These are phyloP conservation scores for Kodamaea sagamina DNA, from an alignment of 805 yeast species.

Conservation along the genomic window DNA sequence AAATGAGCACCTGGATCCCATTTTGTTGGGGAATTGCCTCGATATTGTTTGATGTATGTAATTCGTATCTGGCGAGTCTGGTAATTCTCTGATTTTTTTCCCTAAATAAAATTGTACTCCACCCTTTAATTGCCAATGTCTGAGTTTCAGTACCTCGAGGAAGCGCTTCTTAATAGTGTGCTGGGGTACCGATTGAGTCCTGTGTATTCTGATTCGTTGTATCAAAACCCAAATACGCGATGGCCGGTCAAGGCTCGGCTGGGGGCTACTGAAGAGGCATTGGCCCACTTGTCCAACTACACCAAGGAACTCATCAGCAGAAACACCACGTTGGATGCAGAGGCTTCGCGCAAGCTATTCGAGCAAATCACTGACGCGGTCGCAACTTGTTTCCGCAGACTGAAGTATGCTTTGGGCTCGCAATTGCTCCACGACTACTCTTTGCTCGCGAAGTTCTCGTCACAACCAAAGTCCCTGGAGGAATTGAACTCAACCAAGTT, in stretches of 20 bases:
- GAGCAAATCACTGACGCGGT: not conserved
- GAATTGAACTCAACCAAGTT: constrained; percentile 26
- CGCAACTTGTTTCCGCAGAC: not conserved
- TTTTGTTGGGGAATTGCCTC: constrained; percentile 74
- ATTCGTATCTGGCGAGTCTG: constrained; percentile 62
- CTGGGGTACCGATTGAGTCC: no score
- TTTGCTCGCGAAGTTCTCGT: constrained; percentile 19
- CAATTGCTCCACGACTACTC: constrained; percentile 9
- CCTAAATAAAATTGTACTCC: not conserved
- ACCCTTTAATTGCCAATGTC: no score
- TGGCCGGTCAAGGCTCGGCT: no score
- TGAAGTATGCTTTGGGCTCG: constrained; percentile 5
- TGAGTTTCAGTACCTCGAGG: no score
- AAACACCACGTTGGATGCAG: not conserved
- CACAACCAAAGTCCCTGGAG: constrained; percentile 25
- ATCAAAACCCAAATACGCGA: no score
- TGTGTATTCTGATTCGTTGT: no score
- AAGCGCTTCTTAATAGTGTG: no score
- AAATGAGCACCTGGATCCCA: constrained; percentile 96
- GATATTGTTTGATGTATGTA: constrained; percentile 64
- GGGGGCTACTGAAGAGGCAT: no score
- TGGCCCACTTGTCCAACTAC: no score
- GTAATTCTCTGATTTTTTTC: constrained; percentile 12
- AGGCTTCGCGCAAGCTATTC: constrained; percentile 1
- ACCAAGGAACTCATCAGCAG: no score